phyloP scores from a whole-genome alignment of 805 yeast species.

The Ogataea chonburiensis region DNA sequence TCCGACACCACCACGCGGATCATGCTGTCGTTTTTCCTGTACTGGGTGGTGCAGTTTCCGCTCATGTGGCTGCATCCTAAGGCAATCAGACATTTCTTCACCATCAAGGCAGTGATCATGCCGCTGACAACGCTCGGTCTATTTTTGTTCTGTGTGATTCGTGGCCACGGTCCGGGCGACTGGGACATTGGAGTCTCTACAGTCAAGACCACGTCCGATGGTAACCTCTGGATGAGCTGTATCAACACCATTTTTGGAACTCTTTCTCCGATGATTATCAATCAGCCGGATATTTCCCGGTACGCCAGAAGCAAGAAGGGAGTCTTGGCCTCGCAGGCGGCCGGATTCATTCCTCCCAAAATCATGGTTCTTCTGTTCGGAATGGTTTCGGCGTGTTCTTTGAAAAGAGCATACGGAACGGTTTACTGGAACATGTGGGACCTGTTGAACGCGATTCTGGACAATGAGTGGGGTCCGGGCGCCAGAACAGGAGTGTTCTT shows the following conservation, averaged over 20 bases:
- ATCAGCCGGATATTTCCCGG: constrained; percentile 30
- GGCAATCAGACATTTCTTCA: constrained; percentile 21
- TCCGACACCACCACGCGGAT: constrained; percentile 20
- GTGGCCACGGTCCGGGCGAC: constrained; percentile 21
- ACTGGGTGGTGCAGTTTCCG: constrained; percentile 25
- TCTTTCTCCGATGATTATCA: constrained; percentile 28
- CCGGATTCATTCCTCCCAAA: constrained; percentile 22
- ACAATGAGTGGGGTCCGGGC: constrained; percentile 30
- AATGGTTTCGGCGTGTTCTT: constrained; percentile 22
- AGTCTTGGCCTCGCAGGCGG: constrained; percentile 16
- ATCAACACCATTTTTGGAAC: constrained; percentile 27
- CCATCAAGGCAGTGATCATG: constrained; percentile 20
- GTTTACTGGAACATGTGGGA: constrained; percentile 34
- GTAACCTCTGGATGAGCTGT: constrained; percentile 19
- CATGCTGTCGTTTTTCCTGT: constrained; percentile 21
- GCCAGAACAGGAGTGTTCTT: constrained; percentile 28
- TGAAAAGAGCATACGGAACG: constrained; percentile 22
- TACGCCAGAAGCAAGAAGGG: constrained; percentile 21
- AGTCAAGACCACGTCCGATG: constrained; percentile 7
- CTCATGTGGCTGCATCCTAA: constrained; percentile 24
- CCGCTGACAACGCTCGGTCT: constrained; percentile 23
- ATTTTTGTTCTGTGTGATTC: constrained; percentile 23
- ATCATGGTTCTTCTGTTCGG: constrained; percentile 19
- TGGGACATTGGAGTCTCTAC: constrained; percentile 18
- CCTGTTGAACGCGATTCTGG: constrained; percentile 27